A percentile compares a stretch with the other conserved stretches of the same genome.
Conservation (phyloP, 2,329 filamentous ascomycete genomes). For the Chrysoporthe austroafricana region DNA sequence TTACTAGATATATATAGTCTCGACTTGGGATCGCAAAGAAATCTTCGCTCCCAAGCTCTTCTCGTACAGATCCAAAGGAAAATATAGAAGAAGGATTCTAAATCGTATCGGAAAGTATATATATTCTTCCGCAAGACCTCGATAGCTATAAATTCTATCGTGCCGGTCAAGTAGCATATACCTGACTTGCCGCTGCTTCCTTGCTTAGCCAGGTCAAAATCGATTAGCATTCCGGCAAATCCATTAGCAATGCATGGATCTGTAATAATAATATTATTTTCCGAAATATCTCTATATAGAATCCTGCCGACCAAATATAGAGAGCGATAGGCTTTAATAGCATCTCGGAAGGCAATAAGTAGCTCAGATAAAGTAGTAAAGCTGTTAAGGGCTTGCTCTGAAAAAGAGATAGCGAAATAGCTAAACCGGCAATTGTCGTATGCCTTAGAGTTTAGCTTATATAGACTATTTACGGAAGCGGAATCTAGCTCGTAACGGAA, state of each 20-base stretch:
- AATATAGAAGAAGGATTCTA: no score
- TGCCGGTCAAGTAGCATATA: slow-evolving; percentile 35
- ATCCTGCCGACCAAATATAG: slow-evolving; percentile 40
- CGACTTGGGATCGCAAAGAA: no score
- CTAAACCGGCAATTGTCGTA: slow-evolving; percentile 37
- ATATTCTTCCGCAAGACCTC: slow-evolving; percentile 36
- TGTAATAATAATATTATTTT: slow-evolving; percentile 44
- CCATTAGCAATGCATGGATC: slow-evolving; percentile 26
- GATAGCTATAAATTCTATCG: slow-evolving; percentile 41
- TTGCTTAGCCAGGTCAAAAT: slow-evolving; percentile 40
- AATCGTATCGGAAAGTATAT: no score
- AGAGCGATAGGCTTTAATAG: slow-evolving; percentile 41
- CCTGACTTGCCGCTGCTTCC: slow-evolving; percentile 32
- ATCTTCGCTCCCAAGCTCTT: no score
- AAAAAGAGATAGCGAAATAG: slow-evolving; percentile 38
- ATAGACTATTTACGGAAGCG: background rate
- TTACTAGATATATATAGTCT: no score
- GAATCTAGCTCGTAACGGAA: no score
- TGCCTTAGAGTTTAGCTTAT: background rate
- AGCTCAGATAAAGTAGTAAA: slow-evolving; percentile 39
- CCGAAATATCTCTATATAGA: slow-evolving; percentile 43
- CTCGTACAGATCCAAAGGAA: no score
- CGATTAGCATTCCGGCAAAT: slow-evolving; percentile 40
- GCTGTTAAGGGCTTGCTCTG: slow-evolving; percentile 34
- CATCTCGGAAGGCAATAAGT: slow-evolving; percentile 40